phyloP scores from a whole-genome alignment of 2,329 filamentous ascomycete genomes.

The Trichoderma koningii region DNA sequence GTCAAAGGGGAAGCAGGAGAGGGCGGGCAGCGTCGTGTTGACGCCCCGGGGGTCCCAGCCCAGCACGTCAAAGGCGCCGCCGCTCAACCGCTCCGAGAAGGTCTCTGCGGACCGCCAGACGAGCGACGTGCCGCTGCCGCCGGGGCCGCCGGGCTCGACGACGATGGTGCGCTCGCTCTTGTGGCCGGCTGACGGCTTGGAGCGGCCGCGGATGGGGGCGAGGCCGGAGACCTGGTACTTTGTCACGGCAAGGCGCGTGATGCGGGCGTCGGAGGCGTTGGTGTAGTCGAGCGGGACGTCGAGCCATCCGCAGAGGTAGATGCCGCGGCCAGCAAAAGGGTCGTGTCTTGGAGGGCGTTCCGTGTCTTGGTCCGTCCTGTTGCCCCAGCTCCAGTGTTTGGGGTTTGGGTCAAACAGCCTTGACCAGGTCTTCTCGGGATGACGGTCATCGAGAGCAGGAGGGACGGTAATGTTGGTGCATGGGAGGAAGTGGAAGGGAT shows the following conservation, averaged over 20 bases:
- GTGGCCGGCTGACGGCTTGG: slow-evolving; percentile 32
- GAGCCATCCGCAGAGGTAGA: slow-evolving; percentile 52
- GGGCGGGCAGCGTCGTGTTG: slow-evolving; percentile 49
- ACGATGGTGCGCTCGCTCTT: slow-evolving; percentile 53
- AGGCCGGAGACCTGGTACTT: slow-evolving; percentile 53
- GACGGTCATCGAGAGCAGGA: slow-evolving; percentile 45
- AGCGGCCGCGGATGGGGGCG: slow-evolving; percentile 32
- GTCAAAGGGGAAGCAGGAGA: slow-evolving; percentile 51
- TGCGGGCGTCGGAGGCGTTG: slow-evolving; percentile 47
- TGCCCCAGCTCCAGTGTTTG: slow-evolving; percentile 51
- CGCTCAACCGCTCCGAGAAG: slow-evolving; percentile 46
- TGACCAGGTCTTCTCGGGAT: slow-evolving; percentile 44
- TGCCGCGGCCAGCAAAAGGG: slow-evolving; percentile 44
- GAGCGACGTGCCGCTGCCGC: slow-evolving; percentile 49
- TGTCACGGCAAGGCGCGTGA: slow-evolving; percentile 51
- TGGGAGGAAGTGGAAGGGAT: slow-evolving; percentile 51
- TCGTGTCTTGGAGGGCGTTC: slow-evolving; percentile 31
- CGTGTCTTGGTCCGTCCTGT: slow-evolving; percentile 24
- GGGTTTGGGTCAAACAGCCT: slow-evolving; percentile 48
- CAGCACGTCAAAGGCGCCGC: slow-evolving; percentile 49
- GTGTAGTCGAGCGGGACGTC: slow-evolving; percentile 53
- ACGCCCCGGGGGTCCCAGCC: slow-evolving; percentile 60
- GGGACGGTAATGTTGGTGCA: slow-evolving; percentile 48
- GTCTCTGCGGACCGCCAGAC: slow-evolving; percentile 44
- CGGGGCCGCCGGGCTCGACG: slow-evolving; percentile 54